Conservation (phyloP, 108 stramenopile genomes). For the Nitzschia sp. region DNA sequence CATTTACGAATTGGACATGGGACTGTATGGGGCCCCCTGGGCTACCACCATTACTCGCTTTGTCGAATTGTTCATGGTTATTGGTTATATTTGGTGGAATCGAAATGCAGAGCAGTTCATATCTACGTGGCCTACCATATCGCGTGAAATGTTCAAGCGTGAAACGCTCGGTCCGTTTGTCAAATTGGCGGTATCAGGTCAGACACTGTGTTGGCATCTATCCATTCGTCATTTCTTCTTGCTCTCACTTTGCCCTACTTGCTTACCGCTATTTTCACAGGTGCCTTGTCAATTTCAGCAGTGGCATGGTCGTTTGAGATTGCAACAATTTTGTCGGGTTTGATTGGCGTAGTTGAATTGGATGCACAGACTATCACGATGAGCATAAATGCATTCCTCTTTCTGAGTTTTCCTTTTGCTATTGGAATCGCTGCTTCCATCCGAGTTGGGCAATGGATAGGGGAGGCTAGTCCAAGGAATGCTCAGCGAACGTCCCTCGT, state of each 20-base stretch:
- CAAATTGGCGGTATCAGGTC: slow-evolving; percentile 23
- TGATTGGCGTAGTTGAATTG: slow-evolving; percentile 36
- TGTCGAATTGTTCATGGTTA: slow-evolving; percentile 28
- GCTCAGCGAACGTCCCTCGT: slow-evolving; percentile 27
- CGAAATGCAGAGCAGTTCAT: slow-evolving; percentile 2
- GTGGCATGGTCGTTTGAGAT: slow-evolving; percentile 48
- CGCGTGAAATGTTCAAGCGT: slow-evolving; percentile 8
- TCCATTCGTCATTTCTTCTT: too few species aligned
- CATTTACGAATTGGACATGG: slow-evolving; percentile 30
- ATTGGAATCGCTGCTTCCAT: slow-evolving; percentile 48
- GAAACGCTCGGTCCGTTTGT: slow-evolving; percentile 25
- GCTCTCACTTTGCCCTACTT: too few species aligned
- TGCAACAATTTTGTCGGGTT: slow-evolving; percentile 44
- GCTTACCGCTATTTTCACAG: too few species aligned
- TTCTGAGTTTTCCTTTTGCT: slow-evolving; percentile 45
- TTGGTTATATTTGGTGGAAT: slow-evolving; percentile 19
- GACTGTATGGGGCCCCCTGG: slow-evolving; percentile 45
- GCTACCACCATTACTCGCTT: slow-evolving; percentile 43
- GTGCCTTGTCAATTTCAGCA: slow-evolving; percentile 35
- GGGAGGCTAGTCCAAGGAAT: slow-evolving; percentile 26
- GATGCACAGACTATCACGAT: slow-evolving; percentile 44
- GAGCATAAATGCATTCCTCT: slow-evolving; percentile 37
- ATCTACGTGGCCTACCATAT: slow-evolving; percentile 34
- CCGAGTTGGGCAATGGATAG: slow-evolving; percentile 40
- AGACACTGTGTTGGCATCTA: too few species aligned